Percentiles rank a stretch among this genome's conserved stretches.
phyloP scores from a whole-genome alignment of 768 basidiomycete species.

The Strobilomyces confusus region DNA sequence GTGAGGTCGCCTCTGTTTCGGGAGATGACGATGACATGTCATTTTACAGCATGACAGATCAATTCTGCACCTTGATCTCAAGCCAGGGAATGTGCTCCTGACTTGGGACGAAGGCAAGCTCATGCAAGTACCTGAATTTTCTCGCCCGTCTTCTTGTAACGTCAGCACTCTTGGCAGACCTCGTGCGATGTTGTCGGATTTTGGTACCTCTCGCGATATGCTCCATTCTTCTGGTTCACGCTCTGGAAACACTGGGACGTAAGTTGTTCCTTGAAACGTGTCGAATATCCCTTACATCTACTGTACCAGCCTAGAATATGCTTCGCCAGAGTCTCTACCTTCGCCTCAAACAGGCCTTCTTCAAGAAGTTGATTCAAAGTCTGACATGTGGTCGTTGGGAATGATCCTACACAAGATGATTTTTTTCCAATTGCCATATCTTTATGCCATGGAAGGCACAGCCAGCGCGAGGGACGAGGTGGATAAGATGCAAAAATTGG shows the following conservation, averaged over 20 bases:
- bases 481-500: conserved; percentile 66
- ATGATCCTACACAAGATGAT: conserved; percentile 94
- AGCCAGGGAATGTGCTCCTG: conserved; percentile 89
- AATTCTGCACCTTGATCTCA: conserved; percentile 90
- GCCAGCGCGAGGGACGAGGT: conserved; percentile 46
- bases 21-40: conserved; percentile 9
- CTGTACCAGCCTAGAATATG: conserved; percentile 67
- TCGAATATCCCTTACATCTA: neutral
- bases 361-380: conserved; percentile 75
- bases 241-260: conserved; percentile 96
- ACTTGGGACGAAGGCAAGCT: conserved; percentile 87
- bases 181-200: conserved; percentile 92
- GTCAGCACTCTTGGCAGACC: conserved; percentile 46
- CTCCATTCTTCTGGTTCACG: conserved; percentile 61
- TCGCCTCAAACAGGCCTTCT: conserved; percentile 61
- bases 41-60: conserved; percentile 65
- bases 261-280: conserved; percentile 29
- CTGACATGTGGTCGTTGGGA: conserved; percentile 96
- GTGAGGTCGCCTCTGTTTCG: conserved; percentile 19
- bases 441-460: conserved; percentile 60
- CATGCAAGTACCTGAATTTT: conserved; percentile 47
- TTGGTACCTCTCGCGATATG: conserved; percentile 93
- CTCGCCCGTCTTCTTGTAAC: neutral
- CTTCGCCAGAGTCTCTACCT: conserved; percentile 83
- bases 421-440: conserved; percentile 87